Evolutionary conservation across 2,329 filamentous ascomycete species (phyloP).

Genomic region (Paecilomyces niveus): DNA sequence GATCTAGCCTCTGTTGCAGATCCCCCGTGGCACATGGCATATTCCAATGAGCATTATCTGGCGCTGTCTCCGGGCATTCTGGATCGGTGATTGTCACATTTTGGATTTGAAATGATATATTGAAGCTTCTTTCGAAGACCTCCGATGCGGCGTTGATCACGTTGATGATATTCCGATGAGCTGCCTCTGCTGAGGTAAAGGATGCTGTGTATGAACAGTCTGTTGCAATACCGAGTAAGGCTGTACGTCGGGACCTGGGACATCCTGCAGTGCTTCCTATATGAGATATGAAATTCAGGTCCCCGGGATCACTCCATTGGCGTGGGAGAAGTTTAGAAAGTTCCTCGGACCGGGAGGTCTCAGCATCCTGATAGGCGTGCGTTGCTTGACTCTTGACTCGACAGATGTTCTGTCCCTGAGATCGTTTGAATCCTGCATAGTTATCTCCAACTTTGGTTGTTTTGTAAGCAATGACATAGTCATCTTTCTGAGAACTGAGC

Average conservation of each 20-base stretch:
- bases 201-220: neutral
- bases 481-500: neutral
- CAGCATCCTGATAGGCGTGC: neutral
- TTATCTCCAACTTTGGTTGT: neutral
- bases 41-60: slow-evolving; percentile 35
- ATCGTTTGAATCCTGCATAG: neutral
- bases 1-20: slow-evolving; percentile 37
- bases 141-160: slow-evolving; percentile 78
- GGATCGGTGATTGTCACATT: slow-evolving; percentile 71
- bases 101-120: slow-evolving; percentile 79
- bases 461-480: neutral
- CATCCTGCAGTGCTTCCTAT: neutral
- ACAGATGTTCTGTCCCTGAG: neutral
- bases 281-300: neutral
- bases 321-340: neutral
- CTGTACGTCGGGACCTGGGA: neutral
- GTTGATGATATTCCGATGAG: slow-evolving; percentile 17
- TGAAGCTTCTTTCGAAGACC: slow-evolving; percentile 81
- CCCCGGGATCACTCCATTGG: neutral
- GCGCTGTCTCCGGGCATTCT: slow-evolving; percentile 61
- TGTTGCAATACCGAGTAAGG: neutral
- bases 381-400: neutral
- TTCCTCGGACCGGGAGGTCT: neutral
- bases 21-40: neutral
- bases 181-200: neutral